These are phyloP conservation scores for Talaromyces piceae DNA, from an alignment of 2,329 filamentous ascomycete species.

Conservation along the genomic window DNA sequence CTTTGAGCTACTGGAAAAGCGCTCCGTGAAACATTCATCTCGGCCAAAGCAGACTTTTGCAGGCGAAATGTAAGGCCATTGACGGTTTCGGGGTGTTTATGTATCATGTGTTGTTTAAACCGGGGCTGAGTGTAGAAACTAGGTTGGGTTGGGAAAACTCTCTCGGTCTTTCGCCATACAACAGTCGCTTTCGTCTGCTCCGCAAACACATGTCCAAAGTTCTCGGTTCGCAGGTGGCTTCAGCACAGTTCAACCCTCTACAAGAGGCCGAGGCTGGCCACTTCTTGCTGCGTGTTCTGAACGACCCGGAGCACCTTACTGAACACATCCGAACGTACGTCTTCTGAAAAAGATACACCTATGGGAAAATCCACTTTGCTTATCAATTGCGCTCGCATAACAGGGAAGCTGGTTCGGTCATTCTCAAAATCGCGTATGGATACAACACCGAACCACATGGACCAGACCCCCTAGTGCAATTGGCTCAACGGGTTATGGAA, in stretches of 20 bases:
- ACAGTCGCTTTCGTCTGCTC: slow-evolving; percentile 31
- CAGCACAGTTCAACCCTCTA: slow-evolving; percentile 33
- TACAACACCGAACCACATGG: slow-evolving; percentile 37
- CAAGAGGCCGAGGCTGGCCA: slow-evolving; percentile 41
- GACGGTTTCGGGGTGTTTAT: too few species aligned
- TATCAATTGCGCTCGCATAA: neutral
- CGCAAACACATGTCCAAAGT: slow-evolving; percentile 41
- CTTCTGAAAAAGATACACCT: neutral
- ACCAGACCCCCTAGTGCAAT: slow-evolving; percentile 38
- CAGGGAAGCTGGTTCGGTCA: slow-evolving; percentile 34
- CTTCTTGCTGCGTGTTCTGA: slow-evolving; percentile 38
- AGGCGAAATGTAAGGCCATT: slow-evolving; percentile 28
- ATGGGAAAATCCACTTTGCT: neutral
- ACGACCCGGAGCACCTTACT: slow-evolving; percentile 31
- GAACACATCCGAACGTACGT: slow-evolving; percentile 38
- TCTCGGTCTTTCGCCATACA: slow-evolving; percentile 30
- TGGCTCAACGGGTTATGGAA: slow-evolving; percentile 34
- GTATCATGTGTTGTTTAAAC: neutral
- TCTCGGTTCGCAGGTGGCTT: slow-evolving; percentile 37
- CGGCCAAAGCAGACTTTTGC: slow-evolving; percentile 25
- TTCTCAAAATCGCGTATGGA: slow-evolving; percentile 41
- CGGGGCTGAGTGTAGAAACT: neutral
- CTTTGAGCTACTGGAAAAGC: slow-evolving; percentile 29
- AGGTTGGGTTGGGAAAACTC: slow-evolving; percentile 35
- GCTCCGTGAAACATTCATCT: slow-evolving; percentile 23